Conservation (phyloP, 2,329 filamentous ascomycete species). For the Intubia oerlemansii region DNA sequence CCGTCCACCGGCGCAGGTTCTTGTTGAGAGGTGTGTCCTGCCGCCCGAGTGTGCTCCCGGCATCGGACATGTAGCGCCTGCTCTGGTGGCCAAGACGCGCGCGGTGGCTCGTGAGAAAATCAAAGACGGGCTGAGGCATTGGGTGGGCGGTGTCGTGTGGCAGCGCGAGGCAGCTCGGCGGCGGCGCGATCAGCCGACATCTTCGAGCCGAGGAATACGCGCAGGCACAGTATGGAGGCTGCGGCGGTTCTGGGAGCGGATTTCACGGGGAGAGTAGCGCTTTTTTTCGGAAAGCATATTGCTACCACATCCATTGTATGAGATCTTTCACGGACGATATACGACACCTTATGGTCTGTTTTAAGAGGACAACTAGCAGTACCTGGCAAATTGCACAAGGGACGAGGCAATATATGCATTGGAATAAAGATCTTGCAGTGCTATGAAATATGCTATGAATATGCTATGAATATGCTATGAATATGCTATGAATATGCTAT, state of each 20-base stretch:
- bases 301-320: too few relatives aligned
- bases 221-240: constrained; percentile 38
- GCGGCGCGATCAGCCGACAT: constrained; percentile 25
- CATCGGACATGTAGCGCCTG: constrained; percentile 26
- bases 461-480: too few relatives aligned
- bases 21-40: constrained; percentile 43
- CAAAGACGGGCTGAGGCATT: constrained; percentile 42
- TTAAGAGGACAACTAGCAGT: too few relatives aligned
- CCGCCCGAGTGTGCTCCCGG: constrained; percentile 40
- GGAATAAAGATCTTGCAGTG: too few relatives aligned
- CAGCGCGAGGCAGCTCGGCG: constrained; percentile 27
- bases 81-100: constrained; percentile 37
- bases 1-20: constrained; percentile 34
- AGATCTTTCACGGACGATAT: too few relatives aligned
- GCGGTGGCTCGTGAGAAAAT: constrained; percentile 44
- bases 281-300: too few relatives aligned
- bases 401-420: too few relatives aligned
- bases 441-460: too few relatives aligned
- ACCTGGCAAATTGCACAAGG: too few relatives aligned
- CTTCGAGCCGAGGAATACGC: constrained; percentile 25
- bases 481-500: too few relatives aligned
- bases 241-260: constrained; percentile 43
- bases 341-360: too few relatives aligned
- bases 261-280: constrained; percentile 22
- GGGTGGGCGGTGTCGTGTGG: constrained; percentile 42